Evolutionary conservation across 495 filamentous ascomycete species (phyloP).

Genomic region (Neurospora sp.): DNA sequence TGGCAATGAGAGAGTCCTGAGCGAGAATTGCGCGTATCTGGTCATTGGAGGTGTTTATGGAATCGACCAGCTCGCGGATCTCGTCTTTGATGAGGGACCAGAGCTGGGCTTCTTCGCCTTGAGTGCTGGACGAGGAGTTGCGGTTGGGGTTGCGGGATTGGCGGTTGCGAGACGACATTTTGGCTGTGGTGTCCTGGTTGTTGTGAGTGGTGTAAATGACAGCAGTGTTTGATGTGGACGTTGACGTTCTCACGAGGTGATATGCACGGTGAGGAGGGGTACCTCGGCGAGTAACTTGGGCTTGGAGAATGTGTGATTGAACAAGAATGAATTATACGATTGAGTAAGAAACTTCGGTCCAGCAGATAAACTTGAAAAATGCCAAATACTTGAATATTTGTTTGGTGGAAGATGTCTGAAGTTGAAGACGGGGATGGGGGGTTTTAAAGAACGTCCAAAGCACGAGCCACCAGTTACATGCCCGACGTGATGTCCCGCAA

Average conservation of each 20-base stretch:
- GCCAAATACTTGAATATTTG: neutral
- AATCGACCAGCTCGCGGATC: constrained; percentile 25
- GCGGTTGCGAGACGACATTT: constrained; percentile 37
- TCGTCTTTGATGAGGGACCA: constrained; percentile 39
- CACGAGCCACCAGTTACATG: neutral
- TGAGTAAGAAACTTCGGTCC: neutral
- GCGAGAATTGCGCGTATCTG: constrained; percentile 27
- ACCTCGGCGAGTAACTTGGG: neutral
- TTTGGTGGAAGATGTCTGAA: neutral
- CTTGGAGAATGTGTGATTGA: neutral
- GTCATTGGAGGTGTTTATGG: constrained; percentile 33
- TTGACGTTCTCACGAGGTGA: neutral
- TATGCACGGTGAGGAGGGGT: neutral
- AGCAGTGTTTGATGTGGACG: neutral
- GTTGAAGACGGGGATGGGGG: neutral
- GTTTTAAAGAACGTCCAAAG: neutral
- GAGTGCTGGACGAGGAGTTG: constrained; percentile 31
- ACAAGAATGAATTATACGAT: neutral
- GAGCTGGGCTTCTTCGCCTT: constrained; percentile 36
- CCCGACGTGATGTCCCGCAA: neutral
- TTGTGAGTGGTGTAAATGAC: neutral
- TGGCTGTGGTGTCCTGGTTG: neutral
- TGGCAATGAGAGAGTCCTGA: constrained; percentile 35
- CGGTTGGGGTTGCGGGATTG: constrained; percentile 37
- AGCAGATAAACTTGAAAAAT: neutral